Percentiles rank a stretch among this genome's conserved stretches.
These are phyloP conservation scores for Solanum tacnaense DNA, from an alignment of 257 asterid genomes.

Conservation along the genomic window DNA sequence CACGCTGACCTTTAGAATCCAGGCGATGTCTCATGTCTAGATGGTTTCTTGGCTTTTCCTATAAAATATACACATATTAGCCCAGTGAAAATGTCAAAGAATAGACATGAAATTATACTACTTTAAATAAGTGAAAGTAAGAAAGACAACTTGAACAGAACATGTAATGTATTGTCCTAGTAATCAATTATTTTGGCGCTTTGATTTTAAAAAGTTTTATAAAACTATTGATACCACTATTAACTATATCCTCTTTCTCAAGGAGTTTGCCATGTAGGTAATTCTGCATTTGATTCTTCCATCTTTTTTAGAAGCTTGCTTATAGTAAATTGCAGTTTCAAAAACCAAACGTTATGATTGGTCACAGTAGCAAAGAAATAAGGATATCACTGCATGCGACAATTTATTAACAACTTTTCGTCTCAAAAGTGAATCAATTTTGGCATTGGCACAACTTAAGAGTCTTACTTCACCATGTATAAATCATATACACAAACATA, in stretches of 20 bases:
- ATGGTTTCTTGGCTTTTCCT: constrained; percentile 98
- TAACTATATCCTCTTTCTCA: background rate
- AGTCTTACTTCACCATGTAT: background rate
- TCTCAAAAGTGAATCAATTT: background rate
- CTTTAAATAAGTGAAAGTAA: background rate
- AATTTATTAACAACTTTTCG: background rate
- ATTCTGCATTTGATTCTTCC: background rate
- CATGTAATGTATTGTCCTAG: background rate
- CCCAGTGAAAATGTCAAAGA: background rate
- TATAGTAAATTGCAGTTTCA: background rate
- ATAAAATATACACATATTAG: constrained; percentile 3
- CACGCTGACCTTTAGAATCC: constrained; percentile 97
- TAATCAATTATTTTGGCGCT: background rate
- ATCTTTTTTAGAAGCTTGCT: background rate
- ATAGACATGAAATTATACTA: background rate
- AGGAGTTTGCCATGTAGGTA: background rate
- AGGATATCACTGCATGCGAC: background rate
- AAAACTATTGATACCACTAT: background rate
- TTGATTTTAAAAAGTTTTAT: background rate
- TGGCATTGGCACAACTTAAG: background rate
- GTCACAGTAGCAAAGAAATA: background rate
- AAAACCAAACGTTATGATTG: background rate
- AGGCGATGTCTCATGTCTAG: constrained; percentile 90
- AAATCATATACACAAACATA: background rate
- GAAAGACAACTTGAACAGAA: background rate